phyloP scores from a whole-genome alignment of 768 basidiomycete species.

The Serendipita indica region DNA sequence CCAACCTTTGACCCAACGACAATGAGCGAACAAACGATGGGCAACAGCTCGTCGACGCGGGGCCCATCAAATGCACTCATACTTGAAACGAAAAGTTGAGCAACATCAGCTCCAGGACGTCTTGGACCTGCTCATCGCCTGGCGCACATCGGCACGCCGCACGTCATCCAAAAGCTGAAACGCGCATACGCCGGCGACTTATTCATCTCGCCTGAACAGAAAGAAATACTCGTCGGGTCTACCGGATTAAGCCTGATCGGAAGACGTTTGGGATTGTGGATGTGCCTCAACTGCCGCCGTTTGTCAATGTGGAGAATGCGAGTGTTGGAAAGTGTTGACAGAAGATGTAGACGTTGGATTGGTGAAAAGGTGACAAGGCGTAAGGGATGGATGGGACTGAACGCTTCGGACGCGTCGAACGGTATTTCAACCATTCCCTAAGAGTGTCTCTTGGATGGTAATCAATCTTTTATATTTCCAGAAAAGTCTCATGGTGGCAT shows the following conservation, averaged over 20 bases:
- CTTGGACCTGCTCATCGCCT: background rate
- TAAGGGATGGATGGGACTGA: no score
- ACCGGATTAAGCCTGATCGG: background rate
- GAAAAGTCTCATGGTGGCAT: no score
- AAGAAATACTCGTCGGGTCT: background rate
- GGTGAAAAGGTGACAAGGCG: background rate
- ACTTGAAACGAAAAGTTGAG: no score
- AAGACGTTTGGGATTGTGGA: background rate
- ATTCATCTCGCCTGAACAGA: background rate
- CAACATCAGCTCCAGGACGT: background rate
- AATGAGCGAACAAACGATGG: no score
- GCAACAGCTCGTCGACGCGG: no score
- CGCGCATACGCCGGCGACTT: background rate
- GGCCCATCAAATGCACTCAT: no score
- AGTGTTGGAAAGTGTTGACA: constrained; percentile 1
- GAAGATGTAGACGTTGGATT: background rate
- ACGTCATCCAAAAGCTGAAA: background rate
- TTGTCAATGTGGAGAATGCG: background rate
- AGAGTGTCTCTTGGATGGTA: no score
- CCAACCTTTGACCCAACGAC: no score
- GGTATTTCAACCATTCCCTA: no score
- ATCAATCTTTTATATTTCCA: no score
- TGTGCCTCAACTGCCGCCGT: background rate
- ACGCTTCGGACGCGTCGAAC: no score
- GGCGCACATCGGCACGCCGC: background rate